A percentile compares a stretch with the other conserved stretches of the same genome.
These are phyloP conservation scores for Verbascum thapsus DNA, from an alignment of 257 asterid genomes.

Conservation along the genomic window DNA sequence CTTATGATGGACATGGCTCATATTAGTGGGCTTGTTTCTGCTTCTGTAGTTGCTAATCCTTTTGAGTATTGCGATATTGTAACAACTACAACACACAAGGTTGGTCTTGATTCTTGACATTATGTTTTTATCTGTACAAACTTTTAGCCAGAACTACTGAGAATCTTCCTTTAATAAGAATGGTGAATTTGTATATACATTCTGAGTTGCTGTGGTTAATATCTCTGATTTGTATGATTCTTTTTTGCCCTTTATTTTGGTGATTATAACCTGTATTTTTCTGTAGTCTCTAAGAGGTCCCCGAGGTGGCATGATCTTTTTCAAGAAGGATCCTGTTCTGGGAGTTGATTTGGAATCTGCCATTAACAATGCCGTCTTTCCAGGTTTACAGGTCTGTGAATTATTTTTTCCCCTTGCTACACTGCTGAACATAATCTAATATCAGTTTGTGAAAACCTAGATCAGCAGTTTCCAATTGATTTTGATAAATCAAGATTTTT, in stretches of 20 bases:
- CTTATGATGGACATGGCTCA: slow-evolving; percentile 99
- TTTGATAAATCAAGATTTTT: slow-evolving; percentile 7
- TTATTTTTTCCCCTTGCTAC: too few relatives aligned
- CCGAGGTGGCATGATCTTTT: slow-evolving; percentile 97
- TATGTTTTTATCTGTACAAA: background rate
- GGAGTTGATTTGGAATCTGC: slow-evolving; percentile 87
- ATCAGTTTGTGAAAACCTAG: too few relatives aligned
- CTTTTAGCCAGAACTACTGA: slow-evolving; percentile 1
- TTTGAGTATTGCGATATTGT: slow-evolving; percentile 92
- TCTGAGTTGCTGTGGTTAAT: slow-evolving; percentile 2
- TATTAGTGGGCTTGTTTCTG: slow-evolving; percentile 95
- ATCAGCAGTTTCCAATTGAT: too few relatives aligned
- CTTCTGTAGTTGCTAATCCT: slow-evolving; percentile 91
- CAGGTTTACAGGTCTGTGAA: slow-evolving; percentile 81
- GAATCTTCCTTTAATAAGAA: background rate
- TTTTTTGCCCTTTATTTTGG: slow-evolving; percentile 10
- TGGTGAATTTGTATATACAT: background rate
- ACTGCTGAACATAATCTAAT: background rate
- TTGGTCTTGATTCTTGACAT: slow-evolving; percentile 29
- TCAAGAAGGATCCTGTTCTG: slow-evolving; percentile 83
- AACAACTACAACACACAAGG: slow-evolving; percentile 97
- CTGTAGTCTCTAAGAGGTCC: slow-evolving; percentile 95
- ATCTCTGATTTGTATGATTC: background rate
- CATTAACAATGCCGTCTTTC: slow-evolving; percentile 87
- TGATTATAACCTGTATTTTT: slow-evolving; percentile 30